Conservation (phyloP, 1,284 basidiomycete species). For the Pyrrhoderma lamaoense region DNA sequence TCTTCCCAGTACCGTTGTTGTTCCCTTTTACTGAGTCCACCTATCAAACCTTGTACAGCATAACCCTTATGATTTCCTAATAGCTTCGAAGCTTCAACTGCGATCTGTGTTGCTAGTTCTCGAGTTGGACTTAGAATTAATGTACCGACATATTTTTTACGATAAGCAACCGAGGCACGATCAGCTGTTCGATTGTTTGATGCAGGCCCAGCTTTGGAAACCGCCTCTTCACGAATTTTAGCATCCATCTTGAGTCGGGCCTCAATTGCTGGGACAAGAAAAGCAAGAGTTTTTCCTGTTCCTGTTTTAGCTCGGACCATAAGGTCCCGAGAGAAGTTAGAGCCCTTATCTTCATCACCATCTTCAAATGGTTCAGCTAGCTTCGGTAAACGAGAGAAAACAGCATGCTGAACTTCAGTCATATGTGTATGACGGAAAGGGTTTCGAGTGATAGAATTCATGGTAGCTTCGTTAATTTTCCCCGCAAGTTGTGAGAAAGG, state of each 20-base stretch:
- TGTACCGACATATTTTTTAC: constrained; percentile 53
- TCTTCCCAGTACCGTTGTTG: constrained; percentile 66
- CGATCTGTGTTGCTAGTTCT: constrained; percentile 92
- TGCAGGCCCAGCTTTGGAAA: constrained; percentile 33
- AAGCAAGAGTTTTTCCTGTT: constrained; percentile 89
- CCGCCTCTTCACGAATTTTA: constrained; percentile 25
- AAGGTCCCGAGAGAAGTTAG: constrained; percentile 42
- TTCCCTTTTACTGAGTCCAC: constrained; percentile 60
- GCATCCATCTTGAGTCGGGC: constrained; percentile 40
- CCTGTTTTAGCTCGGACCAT: constrained; percentile 88
- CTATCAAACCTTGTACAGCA: constrained; percentile 74
- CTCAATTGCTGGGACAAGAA: constrained; percentile 86
- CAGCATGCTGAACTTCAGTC: constrained; percentile 81
- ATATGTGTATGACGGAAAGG: constrained; percentile 74
- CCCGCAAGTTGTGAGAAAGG: constrained; percentile 40
- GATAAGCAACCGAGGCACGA: constrained; percentile 32
- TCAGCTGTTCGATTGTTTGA: constrained; percentile 28
- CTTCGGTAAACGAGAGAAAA: constrained; percentile 61
- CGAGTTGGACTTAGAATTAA: constrained; percentile 92
- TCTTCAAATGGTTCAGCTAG: constrained; percentile 38
- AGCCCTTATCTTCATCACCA: constrained; percentile 23
- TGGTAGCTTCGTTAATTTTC: constrained; percentile 37
- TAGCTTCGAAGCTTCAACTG: constrained; percentile 73
- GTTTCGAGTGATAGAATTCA: constrained; percentile 55
- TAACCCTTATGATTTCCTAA: constrained; percentile 59